These are phyloP conservation scores for Stachybotrys chlorohalonatus DNA, from an alignment of 2,329 filamentous ascomycete species.

Conservation along the genomic window DNA sequence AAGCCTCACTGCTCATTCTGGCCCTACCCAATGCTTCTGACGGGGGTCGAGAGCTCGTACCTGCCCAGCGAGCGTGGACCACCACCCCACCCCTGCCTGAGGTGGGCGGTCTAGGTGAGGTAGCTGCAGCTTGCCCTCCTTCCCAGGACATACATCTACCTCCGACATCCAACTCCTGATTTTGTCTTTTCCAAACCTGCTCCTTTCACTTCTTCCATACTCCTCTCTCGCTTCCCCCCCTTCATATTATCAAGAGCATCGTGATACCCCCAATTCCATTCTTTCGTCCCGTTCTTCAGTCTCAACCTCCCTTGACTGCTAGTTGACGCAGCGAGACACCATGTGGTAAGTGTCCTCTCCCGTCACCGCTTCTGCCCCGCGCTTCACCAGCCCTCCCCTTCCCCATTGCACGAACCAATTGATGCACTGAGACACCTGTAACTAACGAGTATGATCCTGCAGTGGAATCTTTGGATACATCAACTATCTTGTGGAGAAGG, in stretches of 20 bases:
- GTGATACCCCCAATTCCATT: conserved; percentile 15
- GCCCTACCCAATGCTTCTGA: too few relatives aligned
- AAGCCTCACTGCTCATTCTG: background rate
- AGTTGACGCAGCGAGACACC: conserved; percentile 10
- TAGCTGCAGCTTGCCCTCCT: background rate
- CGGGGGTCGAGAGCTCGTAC: background rate
- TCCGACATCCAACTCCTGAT: background rate
- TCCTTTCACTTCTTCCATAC: conserved; percentile 8
- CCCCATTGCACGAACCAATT: background rate
- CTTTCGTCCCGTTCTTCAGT: conserved; percentile 7
- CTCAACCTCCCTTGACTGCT: conserved; percentile 5
- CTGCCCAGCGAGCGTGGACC: background rate
- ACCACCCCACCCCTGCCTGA: background rate
- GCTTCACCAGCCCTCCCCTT: conserved; percentile 1
- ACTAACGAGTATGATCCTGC: conserved; percentile 1
- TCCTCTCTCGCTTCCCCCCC: conserved; percentile 11
- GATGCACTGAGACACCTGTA: background rate
- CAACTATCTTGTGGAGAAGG: conserved; percentile 99
- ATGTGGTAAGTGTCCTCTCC: conserved; percentile 16
- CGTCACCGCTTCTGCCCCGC: conserved; percentile 7
- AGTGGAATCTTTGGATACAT: conserved; percentile 98
- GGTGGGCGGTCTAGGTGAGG: too few relatives aligned
- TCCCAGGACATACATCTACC: background rate
- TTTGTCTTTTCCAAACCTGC: background rate
- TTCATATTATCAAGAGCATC: conserved; percentile 13